A percentile compares a stretch with the other conserved stretches of the same genome.
Evolutionary conservation across 2,329 filamentous ascomycete genomes (phyloP).

Genomic region (Sporothrix protearum): DNA sequence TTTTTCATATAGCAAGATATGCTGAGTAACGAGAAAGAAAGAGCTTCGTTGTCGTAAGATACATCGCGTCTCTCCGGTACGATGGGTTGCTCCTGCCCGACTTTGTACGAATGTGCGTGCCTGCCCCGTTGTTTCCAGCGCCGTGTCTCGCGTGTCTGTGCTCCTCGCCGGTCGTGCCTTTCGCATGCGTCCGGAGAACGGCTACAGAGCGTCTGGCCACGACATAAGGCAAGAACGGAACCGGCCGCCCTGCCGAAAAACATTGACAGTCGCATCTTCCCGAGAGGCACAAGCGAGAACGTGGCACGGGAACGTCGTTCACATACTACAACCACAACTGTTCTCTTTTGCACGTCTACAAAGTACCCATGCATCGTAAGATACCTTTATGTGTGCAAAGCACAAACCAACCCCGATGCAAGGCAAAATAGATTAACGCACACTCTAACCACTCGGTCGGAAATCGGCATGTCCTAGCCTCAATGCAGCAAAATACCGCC

Average conservation of each 20-base stretch:
- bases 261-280: slow-evolving; percentile 3
- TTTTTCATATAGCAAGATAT: background rate
- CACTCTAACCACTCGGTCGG: slow-evolving; percentile 11
- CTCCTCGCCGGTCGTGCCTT: background rate
- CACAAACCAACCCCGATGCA: background rate
- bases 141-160: background rate
- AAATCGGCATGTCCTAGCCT: background rate
- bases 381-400: background rate
- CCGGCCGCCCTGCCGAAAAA: background rate
- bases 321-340: background rate
- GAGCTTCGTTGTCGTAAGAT: background rate
- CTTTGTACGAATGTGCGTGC: background rate
- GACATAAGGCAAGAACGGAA: background rate
- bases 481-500: slow-evolving; percentile 1
- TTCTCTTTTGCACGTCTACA: background rate
- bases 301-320: slow-evolving; percentile 6
- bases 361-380: background rate
- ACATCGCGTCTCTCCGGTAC: background rate
- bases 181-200: background rate
- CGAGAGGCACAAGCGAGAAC: background rate
- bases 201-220: background rate
- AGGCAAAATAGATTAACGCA: background rate
- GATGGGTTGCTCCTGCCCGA: background rate
- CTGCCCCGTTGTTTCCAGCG: background rate
- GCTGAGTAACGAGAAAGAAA: background rate